These are phyloP conservation scores for Fusarium metavorans DNA, from an alignment of 2,329 filamentous ascomycete species.

Conservation along the genomic window DNA sequence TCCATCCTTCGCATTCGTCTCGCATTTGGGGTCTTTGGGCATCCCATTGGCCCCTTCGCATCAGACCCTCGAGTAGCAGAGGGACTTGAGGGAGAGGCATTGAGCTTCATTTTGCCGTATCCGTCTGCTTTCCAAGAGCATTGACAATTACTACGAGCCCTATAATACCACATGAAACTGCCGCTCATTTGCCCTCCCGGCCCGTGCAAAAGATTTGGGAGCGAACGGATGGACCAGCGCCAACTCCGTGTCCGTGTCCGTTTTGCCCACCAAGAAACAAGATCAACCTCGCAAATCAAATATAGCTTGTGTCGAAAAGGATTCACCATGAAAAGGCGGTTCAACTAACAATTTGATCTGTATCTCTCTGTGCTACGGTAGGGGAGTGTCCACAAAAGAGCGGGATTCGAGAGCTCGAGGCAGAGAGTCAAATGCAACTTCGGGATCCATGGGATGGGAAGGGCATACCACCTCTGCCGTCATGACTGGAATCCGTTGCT, in stretches of 20 bases:
- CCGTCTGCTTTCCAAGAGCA: not conserved
- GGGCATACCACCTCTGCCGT: not conserved
- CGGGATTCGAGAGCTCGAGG: constrained; percentile 25
- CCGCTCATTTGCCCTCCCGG: constrained; percentile 22
- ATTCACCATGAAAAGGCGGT: not conserved
- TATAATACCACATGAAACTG: constrained; percentile 34
- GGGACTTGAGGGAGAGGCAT: not conserved
- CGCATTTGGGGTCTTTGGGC: not conserved
- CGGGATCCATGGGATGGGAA: constrained; percentile 14
- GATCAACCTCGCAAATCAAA: not conserved
- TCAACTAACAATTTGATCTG: not conserved
- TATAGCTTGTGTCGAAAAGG: not conserved
- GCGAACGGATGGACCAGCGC: constrained; percentile 17
- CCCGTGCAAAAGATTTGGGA: constrained; percentile 2
- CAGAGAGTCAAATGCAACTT: constrained; percentile 20
- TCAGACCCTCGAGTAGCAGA: not conserved
- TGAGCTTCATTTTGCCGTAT: not conserved
- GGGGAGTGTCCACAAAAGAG: constrained; percentile 40
- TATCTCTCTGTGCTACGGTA: constrained; percentile 32
- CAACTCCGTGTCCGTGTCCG: constrained; percentile 33
- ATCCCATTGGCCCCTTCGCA: not conserved
- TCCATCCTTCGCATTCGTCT: constrained; percentile 30
- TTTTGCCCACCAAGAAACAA: constrained; percentile 2
- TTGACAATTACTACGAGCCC: constrained; percentile 2
- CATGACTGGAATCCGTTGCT: not conserved